Conservation (phyloP, 2,329 filamentous ascomycete genomes). For the Aspergillus novofumigatus region DNA sequence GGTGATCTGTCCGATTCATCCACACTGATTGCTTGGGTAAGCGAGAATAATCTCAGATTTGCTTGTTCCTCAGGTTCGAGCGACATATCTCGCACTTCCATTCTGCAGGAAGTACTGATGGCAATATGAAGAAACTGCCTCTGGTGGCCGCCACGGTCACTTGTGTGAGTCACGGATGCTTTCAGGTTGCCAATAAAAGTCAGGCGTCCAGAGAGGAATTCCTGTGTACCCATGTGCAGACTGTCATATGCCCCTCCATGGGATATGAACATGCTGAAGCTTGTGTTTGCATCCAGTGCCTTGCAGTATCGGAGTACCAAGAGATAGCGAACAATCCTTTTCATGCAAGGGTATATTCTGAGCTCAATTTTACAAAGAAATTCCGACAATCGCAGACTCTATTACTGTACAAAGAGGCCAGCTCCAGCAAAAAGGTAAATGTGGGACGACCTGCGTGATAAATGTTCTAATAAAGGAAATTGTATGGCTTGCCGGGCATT, state of each 20-base stretch:
- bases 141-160: constrained; percentile 8
- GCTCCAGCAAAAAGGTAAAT: neutral
- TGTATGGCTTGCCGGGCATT: neutral
- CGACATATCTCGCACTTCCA: neutral
- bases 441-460: neutral
- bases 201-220: constrained; percentile 14
- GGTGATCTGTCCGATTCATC: neutral
- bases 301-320: neutral
- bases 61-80: neutral
- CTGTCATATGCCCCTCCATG: neutral
- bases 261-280: neutral
- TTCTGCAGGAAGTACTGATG: neutral
- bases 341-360: neutral
- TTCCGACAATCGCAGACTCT: neutral
- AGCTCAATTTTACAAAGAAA: neutral
- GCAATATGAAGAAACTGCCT: neutral
- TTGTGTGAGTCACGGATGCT: constrained; percentile 12
- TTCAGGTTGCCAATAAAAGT: constrained; percentile 1
- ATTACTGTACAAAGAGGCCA: neutral
- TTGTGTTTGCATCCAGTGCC: neutral
- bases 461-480: neutral
- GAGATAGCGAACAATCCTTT: neutral
- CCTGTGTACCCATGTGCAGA: constrained; percentile 3
- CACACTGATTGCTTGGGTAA: neutral
- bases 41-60: neutral